A percentile compares a stretch with the other conserved stretches of the same genome.
These are phyloP conservation scores for Solanum megistacrolobum DNA, from an alignment of 257 asterid species.

Conservation along the genomic window DNA sequence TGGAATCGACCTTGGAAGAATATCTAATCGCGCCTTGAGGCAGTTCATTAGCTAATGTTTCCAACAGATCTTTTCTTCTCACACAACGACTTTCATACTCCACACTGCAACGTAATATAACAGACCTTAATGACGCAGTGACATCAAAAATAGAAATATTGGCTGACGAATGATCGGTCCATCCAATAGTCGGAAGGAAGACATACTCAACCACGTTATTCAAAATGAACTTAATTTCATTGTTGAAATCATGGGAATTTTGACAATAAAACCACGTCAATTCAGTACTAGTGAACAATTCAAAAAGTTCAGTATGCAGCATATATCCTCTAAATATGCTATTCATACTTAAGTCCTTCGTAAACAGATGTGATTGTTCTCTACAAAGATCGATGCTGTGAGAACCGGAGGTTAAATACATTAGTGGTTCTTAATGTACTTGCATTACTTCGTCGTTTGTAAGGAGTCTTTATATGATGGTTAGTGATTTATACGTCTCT, in stretches of 20 bases:
- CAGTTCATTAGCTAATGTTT: slow-evolving; percentile 47
- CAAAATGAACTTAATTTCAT: neutral
- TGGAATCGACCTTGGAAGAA: slow-evolving; percentile 59
- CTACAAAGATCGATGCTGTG: neutral
- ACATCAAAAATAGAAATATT: neutral
- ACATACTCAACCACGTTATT: neutral
- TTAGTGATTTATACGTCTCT: neutral
- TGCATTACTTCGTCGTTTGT: neutral
- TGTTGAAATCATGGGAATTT: neutral
- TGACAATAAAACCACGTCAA: neutral
- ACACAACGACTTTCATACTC: slow-evolving; percentile 46
- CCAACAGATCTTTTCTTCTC: slow-evolving; percentile 48
- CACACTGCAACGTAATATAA: slow-evolving; percentile 23
- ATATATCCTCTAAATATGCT: neutral
- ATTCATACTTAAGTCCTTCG: neutral
- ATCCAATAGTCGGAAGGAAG: neutral
- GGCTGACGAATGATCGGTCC: neutral
- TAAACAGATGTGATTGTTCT: neutral
- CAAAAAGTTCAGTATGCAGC: neutral
- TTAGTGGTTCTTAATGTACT: too few relatives aligned
- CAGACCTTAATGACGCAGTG: neutral
- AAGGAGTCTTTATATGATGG: neutral
- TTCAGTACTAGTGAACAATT: neutral
- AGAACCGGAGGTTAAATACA: neutral
- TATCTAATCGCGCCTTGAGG: slow-evolving; percentile 55